Evolutionary conservation across 495 filamentous ascomycete species (phyloP).

Genomic region (Talaromyces stipitatus): DNA sequence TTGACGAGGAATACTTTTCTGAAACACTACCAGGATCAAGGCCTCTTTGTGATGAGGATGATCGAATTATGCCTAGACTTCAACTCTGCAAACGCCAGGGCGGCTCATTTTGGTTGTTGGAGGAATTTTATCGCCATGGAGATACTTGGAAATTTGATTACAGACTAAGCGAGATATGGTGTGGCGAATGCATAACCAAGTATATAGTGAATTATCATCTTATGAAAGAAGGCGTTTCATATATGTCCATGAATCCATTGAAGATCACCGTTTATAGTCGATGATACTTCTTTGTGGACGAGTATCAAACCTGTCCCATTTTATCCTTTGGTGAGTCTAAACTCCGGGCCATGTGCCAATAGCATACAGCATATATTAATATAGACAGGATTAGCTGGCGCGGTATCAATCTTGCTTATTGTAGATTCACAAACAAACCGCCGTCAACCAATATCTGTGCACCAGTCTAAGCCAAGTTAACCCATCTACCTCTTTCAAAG

Average conservation of each 20-base stretch:
- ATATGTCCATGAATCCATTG: no score
- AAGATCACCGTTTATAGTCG: no score
- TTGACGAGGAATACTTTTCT: neutral
- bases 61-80: neutral
- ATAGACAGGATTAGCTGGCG: neutral
- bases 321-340: no score
- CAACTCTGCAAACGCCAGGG: neutral
- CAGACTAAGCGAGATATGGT: neutral
- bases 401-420: slow-evolving; percentile 25
- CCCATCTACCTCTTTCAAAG: neutral
- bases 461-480: slow-evolving; percentile 46
- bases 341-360: no score
- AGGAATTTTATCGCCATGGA: neutral
- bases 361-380: neutral
- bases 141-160: neutral
- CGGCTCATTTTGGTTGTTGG: neutral
- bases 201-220: no score
- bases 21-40: neutral
- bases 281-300: no score
- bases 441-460: slow-evolving; percentile 84
- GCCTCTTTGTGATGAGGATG: neutral
- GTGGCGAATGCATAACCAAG: neutral
- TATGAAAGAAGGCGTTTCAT: no score
- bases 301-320: no score
- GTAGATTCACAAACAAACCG: slow-evolving; percentile 63